Conservation (phyloP, 345 rosid genomes). For the Luvunga scandens region DNA sequence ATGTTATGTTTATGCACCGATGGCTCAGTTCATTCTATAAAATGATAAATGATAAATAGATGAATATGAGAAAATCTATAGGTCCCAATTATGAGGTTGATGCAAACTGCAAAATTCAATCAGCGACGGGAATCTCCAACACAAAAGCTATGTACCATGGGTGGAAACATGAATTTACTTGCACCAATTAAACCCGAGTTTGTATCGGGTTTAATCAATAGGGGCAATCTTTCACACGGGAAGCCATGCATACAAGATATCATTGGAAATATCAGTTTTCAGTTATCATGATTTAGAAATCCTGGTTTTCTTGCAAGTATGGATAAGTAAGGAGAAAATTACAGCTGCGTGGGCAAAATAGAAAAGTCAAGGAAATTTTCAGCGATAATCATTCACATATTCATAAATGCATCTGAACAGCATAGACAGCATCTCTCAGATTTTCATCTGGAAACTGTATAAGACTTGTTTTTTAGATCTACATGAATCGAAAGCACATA, state of each 20-base stretch:
- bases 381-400: conserved; percentile 6
- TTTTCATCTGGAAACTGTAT: conserved; percentile 8
- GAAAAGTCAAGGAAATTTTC: conserved; percentile 6
- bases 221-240: not conserved
- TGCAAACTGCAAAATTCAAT: no score
- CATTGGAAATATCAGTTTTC: conserved; percentile 12
- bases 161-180: no score
- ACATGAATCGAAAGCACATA: not conserved
- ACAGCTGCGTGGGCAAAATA: not conserved
- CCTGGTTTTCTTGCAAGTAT: conserved; percentile 4
- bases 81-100: no score
- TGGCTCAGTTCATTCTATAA: no score
- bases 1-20: no score
- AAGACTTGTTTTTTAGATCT: not conserved
- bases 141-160: no score
- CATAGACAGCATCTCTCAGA: not conserved
- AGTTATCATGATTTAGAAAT: conserved; percentile 6
- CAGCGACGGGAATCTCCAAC: no score
- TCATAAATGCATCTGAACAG: not conserved
- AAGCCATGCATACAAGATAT: not conserved
- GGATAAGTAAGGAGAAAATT: not conserved
- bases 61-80: no score
- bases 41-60: no score
- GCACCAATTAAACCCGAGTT: no score
- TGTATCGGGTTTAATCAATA: not conserved